These are phyloP conservation scores for Fusarium mangiferae DNA, from an alignment of 2,329 filamentous ascomycete species.

Conservation along the genomic window DNA sequence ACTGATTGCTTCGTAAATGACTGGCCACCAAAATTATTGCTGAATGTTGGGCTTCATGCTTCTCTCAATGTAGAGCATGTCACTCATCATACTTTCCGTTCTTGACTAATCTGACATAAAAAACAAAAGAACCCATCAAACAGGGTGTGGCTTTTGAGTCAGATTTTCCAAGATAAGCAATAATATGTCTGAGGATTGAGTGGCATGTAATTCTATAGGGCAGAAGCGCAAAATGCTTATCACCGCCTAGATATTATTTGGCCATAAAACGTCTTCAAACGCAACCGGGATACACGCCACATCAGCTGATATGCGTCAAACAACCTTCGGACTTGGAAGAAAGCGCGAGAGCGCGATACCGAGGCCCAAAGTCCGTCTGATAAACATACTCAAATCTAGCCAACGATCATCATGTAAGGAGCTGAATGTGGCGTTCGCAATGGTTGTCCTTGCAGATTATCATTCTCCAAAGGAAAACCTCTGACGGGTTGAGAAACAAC, in stretches of 20 bases:
- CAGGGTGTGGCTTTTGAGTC: background rate
- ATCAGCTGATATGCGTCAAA: constrained; percentile 17
- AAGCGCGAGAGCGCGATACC: constrained; percentile 16
- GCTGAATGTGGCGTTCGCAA: background rate
- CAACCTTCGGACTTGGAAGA: constrained; percentile 11
- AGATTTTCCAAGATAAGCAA: background rate
- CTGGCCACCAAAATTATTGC: background rate
- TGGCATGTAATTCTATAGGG: background rate
- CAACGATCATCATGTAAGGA: background rate
- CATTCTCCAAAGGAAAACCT: background rate
- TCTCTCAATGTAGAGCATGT: background rate
- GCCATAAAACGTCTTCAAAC: background rate
- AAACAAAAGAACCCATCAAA: background rate
- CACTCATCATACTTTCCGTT: background rate
- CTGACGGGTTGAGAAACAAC: background rate
- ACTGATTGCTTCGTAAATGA: background rate
- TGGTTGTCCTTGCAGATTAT: background rate
- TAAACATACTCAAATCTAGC: background rate
- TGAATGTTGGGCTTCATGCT: background rate
- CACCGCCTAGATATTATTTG: background rate
- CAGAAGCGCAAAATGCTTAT: background rate
- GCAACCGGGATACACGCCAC: background rate
- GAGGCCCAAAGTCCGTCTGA: background rate
- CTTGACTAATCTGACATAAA: background rate
- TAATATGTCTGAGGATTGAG: background rate